Percentiles rank a stretch among this genome's conserved stretches.
phyloP scores from a whole-genome alignment of 352 stramenopile species.

The Globisporangium paddicum region DNA sequence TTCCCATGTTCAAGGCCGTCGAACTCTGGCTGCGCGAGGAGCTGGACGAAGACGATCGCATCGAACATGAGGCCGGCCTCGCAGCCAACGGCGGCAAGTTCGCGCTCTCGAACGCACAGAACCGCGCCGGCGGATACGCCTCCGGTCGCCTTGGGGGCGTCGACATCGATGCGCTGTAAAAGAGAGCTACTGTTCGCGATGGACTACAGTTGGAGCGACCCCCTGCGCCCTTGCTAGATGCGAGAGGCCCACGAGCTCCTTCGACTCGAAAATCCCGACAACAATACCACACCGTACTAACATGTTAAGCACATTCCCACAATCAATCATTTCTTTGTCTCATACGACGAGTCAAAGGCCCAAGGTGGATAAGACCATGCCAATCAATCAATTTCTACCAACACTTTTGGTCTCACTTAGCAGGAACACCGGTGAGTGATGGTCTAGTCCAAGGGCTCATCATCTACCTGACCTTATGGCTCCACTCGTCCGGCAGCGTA shows the following conservation, averaged over 20 bases:
- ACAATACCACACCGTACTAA: not conserved
- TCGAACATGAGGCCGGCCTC: constrained; percentile 53
- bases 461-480: too few relatives aligned
- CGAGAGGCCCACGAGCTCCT: not conserved
- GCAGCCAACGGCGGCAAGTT: constrained; percentile 30
- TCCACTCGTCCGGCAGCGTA: constrained; percentile 60
- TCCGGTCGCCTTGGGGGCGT: constrained; percentile 60
- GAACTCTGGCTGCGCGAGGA: constrained; percentile 93
- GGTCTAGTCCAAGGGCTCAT: too few relatives aligned
- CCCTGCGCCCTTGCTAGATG: not conserved
- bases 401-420: too few relatives aligned
- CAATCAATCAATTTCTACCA: too few relatives aligned
- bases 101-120: constrained; percentile 62
- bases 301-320: too few relatives aligned
- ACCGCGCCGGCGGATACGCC: constrained; percentile 71
- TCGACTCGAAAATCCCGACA: not conserved
- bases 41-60: constrained; percentile 69
- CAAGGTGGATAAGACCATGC: too few relatives aligned
- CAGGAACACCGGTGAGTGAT: too few relatives aligned
- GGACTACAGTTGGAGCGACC: not conserved
- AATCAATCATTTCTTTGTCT: too few relatives aligned
- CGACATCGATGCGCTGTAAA: constrained; percentile 32
- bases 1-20: constrained; percentile 90
- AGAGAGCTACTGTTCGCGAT: too few relatives aligned
- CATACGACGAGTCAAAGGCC: too few relatives aligned